Evolutionary conservation across 176 grass and related monocot species (phyloP), one percentile per base, ranked within the genome.

Genomic region (Saccharum officinarum): DNA sequence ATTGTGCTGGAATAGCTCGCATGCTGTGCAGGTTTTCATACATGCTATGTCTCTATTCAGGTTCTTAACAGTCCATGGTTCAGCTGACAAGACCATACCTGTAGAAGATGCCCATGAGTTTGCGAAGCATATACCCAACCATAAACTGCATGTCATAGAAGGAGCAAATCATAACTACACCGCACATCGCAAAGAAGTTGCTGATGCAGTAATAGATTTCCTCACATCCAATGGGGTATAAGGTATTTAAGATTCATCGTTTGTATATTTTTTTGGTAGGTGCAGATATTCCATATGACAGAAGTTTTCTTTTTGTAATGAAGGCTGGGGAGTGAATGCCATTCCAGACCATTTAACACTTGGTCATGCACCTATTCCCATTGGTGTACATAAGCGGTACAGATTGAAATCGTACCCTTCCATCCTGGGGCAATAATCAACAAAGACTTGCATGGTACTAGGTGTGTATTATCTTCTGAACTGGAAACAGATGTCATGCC

Each of bases 91-190:
- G 47, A 60, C 83, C 80, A 88, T 98, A 88, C 92, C 95, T 8
- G 82, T 90, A 67, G 82, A 90, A 89, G 95, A 98, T 85, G 92
- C 95, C 42, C 69, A 89, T 14, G 88, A 97, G 50, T 97, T 95
- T 83, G 92, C 92, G 3, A 93, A 93, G 67, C 70, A 82, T 82
- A 93, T 98, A 86, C 87, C 89, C 10, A 93, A 91, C 79, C 95
- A 95, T 85, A 93, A 95, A 38, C 55, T 95, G 47, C 69, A 59
- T 71, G 69, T 98, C 83, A 71, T 95, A 42, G 86, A 98, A 61
- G 92, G 93, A 72, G 92, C 95, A 87, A 83, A 95, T 87, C 95
- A 98, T 89, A 87, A 83, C 85, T 93, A 95, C 72, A 92, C 89
- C 39, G 72, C 80, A 59, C 95, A 95, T 88, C 92, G 90, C 73